These are phyloP conservation scores for Ramichloridium luteum DNA, from an alignment of 2,329 filamentous ascomycete species.

Conservation along the genomic window DNA sequence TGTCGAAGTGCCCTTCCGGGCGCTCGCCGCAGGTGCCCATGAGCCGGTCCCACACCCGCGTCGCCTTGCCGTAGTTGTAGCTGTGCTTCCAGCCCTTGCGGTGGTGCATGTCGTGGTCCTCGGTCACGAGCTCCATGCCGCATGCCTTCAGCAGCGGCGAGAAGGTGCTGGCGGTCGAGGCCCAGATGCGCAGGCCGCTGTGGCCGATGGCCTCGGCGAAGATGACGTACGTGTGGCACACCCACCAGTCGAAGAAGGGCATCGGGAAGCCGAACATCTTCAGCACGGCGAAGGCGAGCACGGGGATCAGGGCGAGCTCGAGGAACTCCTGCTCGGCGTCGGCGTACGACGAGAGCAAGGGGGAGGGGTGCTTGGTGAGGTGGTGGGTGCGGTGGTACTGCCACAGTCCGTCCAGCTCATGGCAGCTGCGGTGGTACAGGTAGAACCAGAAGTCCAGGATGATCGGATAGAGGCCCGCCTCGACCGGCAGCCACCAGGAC, in stretches of 20 bases:
- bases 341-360: constrained; percentile 32
- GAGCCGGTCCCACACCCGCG: constrained; percentile 24
- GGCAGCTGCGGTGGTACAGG: constrained; percentile 33
- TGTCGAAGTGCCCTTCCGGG: constrained; percentile 25
- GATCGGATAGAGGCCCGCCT: constrained; percentile 31
- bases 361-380: constrained; percentile 35
- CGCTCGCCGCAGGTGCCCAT: constrained; percentile 22
- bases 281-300: constrained; percentile 29
- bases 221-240: constrained; percentile 35
- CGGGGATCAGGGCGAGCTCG: constrained; percentile 31
- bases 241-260: constrained; percentile 38
- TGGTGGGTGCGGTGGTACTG: constrained; percentile 36
- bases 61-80: constrained; percentile 30
- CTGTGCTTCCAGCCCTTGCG: constrained; percentile 29
- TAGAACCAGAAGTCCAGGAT: constrained; percentile 37
- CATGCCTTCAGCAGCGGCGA: constrained; percentile 25
- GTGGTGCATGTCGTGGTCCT: constrained; percentile 33
- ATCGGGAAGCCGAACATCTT: constrained; percentile 30
- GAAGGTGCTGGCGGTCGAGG: constrained; percentile 25
- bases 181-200: constrained; percentile 29
- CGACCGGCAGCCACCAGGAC: constrained; percentile 26
- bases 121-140: constrained; percentile 29
- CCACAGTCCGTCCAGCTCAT: constrained; percentile 31
- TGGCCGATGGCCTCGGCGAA: constrained; percentile 31
- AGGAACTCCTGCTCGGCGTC: constrained; percentile 33